Evolutionary conservation across 257 asterid species (phyloP).

Genomic region (Leonotis leonurus): DNA sequence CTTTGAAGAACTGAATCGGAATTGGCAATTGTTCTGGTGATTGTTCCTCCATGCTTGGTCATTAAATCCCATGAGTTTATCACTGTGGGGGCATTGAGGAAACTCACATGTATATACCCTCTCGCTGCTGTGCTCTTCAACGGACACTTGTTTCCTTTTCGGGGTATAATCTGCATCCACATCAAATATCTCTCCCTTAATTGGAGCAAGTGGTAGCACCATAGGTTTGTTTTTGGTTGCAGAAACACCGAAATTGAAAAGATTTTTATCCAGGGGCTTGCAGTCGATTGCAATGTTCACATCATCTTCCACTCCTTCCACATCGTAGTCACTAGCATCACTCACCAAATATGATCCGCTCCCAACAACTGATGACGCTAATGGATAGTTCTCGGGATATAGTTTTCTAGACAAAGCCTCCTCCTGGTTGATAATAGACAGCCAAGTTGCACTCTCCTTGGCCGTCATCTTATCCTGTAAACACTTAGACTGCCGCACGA

Average conservation of each 20-base stretch:
- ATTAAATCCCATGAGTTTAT: slow-evolving; percentile 37
- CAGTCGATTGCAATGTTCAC: slow-evolving; percentile 21
- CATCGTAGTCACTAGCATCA: slow-evolving; percentile 41
- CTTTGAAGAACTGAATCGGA: slow-evolving; percentile 25
- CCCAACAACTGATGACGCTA: slow-evolving; percentile 13
- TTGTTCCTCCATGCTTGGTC: slow-evolving; percentile 49
- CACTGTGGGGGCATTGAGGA: slow-evolving; percentile 46
- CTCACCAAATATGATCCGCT: slow-evolving; percentile 25
- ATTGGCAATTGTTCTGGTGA: slow-evolving; percentile 43
- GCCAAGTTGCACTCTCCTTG: slow-evolving; percentile 59
- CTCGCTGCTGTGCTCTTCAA: slow-evolving; percentile 22
- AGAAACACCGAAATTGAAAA: slow-evolving; percentile 19
- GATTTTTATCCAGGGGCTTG: slow-evolving; percentile 30
- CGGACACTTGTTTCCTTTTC: slow-evolving; percentile 31
- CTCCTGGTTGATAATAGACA: slow-evolving; percentile 46
- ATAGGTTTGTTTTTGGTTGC: slow-evolving; percentile 6
- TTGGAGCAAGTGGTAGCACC: slow-evolving; percentile 26
- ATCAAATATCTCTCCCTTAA: slow-evolving; percentile 45
- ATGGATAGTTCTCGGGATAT: slow-evolving; percentile 29
- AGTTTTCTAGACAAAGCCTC: slow-evolving; percentile 33
- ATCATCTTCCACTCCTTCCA: slow-evolving; percentile 39
- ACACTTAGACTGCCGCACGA: slow-evolving; percentile 43
- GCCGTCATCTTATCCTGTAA: slow-evolving; percentile 62
- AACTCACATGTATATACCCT: slow-evolving; percentile 44
- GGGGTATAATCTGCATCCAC: slow-evolving; percentile 28